phyloP scores from a whole-genome alignment of 129 eudicot species.

The Kitagawia praeruptora region DNA sequence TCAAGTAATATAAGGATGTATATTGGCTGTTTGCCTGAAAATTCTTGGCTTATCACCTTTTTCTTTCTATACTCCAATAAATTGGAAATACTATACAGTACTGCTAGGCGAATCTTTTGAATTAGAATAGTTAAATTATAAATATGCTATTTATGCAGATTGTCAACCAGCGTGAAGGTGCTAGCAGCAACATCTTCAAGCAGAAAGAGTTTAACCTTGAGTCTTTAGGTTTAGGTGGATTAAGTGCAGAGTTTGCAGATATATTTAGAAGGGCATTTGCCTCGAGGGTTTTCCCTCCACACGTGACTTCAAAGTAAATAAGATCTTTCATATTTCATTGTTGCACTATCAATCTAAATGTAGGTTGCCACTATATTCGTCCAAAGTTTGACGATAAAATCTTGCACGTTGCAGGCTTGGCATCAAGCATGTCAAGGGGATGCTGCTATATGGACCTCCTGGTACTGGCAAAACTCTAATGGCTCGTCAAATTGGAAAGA shows the following conservation, averaged over 20 bases:
- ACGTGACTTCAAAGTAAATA: slow-evolving; percentile 81
- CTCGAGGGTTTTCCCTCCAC: slow-evolving; percentile 98
- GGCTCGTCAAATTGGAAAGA: slow-evolving; percentile 99
- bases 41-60: neutral
- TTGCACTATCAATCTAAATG: neutral
- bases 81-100: neutral
- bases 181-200: slow-evolving; percentile 84
- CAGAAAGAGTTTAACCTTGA: slow-evolving; percentile 94
- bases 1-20: neutral
- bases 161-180: slow-evolving; percentile 90
- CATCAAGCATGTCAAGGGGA: slow-evolving; percentile 95
- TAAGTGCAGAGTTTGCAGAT: slow-evolving; percentile 93
- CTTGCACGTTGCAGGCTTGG: slow-evolving; percentile 51
- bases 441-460: slow-evolving; percentile 98
- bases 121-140: neutral
- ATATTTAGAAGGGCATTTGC: slow-evolving; percentile 99
- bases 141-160: slow-evolving; percentile 41
- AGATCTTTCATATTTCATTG: slow-evolving; percentile 1
- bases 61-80: neutral
- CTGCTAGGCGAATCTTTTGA: neutral
- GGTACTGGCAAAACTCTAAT: slow-evolving; percentile 98
- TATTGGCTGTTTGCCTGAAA: neutral
- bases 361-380: neutral
- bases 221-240: slow-evolving; percentile 87
- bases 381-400: neutral